A percentile compares a stretch with the other conserved stretches of the same genome.
Evolutionary conservation across 352 stramenopile genomes (phyloP).

Genomic region (Phytophthora multivora): DNA sequence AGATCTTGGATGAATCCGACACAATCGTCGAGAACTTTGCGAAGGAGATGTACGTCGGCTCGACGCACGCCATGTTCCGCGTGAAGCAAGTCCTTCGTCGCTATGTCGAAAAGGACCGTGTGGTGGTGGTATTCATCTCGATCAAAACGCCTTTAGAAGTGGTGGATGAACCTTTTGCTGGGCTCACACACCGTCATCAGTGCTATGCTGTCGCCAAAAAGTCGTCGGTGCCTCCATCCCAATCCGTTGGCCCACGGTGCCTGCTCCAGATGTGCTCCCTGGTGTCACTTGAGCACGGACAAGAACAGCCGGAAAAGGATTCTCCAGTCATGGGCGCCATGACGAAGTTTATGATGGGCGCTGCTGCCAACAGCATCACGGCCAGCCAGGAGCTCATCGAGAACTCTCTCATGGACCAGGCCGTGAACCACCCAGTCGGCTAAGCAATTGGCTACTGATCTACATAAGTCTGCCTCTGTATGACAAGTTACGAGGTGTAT

Average conservation of each 20-base stretch:
- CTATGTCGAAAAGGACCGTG: constrained; percentile 39
- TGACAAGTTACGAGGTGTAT: neutral
- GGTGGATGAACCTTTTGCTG: constrained; percentile 35
- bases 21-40: constrained; percentile 52
- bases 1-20: constrained; percentile 35
- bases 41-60: constrained; percentile 42
- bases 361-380: constrained; percentile 37
- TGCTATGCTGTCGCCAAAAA: constrained; percentile 41
- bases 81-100: constrained; percentile 41
- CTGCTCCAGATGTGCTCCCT: constrained; percentile 59
- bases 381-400: constrained; percentile 43
- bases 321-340: constrained; percentile 38
- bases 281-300: constrained; percentile 35
- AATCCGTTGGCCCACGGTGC: constrained; percentile 32
- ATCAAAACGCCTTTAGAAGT: constrained; percentile 39
- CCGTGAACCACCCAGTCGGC: constrained; percentile 17
- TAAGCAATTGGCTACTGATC: neutral
- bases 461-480: neutral
- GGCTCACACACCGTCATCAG: constrained; percentile 37
- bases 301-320: constrained; percentile 33
- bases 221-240: constrained; percentile 19
- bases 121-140: constrained; percentile 41
- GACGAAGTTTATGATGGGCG: constrained; percentile 48
- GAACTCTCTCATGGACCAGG: constrained; percentile 40
- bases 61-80: constrained; percentile 40